Conservation (phyloP, 495 filamentous ascomycete genomes). For the Amniculicola lignicola region DNA sequence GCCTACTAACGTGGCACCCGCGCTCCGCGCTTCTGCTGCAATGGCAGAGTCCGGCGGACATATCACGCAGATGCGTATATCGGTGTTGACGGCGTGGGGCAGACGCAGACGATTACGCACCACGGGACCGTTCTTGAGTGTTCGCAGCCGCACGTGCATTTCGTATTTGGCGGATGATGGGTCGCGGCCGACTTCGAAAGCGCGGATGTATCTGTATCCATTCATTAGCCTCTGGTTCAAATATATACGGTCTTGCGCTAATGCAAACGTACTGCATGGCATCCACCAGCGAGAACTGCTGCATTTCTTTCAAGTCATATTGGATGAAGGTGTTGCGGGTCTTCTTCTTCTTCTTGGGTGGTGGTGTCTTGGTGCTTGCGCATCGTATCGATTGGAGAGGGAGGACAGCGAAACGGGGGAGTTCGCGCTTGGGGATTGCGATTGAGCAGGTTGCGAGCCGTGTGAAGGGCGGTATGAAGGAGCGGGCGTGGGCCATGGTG, state of each 20-base stretch:
- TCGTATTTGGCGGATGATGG: constrained; percentile 80
- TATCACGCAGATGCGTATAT: constrained; percentile 81
- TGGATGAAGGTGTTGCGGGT: constrained; percentile 59
- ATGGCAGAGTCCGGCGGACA: constrained; percentile 70
- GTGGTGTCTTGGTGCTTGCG: constrained; percentile 27
- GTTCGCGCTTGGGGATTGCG: not conserved
- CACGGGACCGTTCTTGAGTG: constrained; percentile 75
- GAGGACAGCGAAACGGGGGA: constrained; percentile 16
- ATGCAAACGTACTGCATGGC: constrained; percentile 89
- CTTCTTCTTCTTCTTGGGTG: constrained; percentile 59
- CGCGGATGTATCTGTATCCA: constrained; percentile 72
- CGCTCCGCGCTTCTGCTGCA: constrained; percentile 64
- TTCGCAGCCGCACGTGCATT: constrained; percentile 71
- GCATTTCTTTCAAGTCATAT: constrained; percentile 56
- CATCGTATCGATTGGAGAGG: constrained; percentile 31
- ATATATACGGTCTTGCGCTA: not conserved
- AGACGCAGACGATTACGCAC: constrained; percentile 84
- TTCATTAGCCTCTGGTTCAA: not conserved
- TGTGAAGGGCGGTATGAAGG: constrained; percentile 20
- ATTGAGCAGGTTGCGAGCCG: constrained; percentile 3
- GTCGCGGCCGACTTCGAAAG: constrained; percentile 81
- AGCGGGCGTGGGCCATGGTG: constrained; percentile 20
- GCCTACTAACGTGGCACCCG: constrained; percentile 78
- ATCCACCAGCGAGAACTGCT: constrained; percentile 79
- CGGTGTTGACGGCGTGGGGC: constrained; percentile 82